Evolutionary conservation across 2,329 filamentous ascomycete genomes (phyloP), one percentile per base, ranked within the genome.

Genomic region (Bipolaris oryzae): DNA sequence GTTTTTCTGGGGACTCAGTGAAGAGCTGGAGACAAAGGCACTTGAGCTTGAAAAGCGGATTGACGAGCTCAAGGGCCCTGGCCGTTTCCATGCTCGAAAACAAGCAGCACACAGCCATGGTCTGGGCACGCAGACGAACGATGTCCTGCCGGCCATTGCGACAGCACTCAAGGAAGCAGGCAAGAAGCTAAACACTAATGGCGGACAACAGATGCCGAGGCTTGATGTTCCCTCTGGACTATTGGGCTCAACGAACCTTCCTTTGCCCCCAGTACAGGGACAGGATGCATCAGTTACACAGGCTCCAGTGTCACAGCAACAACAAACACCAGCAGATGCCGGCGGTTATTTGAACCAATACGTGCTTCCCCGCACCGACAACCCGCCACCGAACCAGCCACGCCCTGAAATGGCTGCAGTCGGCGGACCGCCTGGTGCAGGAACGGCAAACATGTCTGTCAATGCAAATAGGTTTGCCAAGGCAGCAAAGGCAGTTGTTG

Each of bases 1-100:
- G 60, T 90, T 89, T 70, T 81, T 94, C n/a, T 87, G 88, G 62
- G 88, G 89, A 55, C 77, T 95, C 51, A 87, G 82, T 1, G 77
- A 82, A 3, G 85, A 88, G 39, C 87, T 93, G 60, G 90, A 93
- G 69, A 81, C 87, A 33, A 83, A 84, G 4, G 93, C 89, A 63
- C 78, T 94, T 10, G 81, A 85, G 48, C 81, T 94, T 5, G 91
- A 94, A 73, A 79, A 81, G 43, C 64, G 69, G 11, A 74, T 77
- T 23, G 71, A 74, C 53, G 67, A 70, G 45, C 41, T 70, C 2
- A 68, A 68, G 44, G 68, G 71, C 7, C 58, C 62, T 15, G 62
- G 69, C 21, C 66, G 68, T 20, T 77, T 74, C 56, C 70, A 71
- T 49, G 66, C 72, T 23, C 68, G 64, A 28, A 71, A 67, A 46